Evolutionary conservation across 2,329 filamentous ascomycete species (phyloP).

Genomic region (Zopfia rhizophila): DNA sequence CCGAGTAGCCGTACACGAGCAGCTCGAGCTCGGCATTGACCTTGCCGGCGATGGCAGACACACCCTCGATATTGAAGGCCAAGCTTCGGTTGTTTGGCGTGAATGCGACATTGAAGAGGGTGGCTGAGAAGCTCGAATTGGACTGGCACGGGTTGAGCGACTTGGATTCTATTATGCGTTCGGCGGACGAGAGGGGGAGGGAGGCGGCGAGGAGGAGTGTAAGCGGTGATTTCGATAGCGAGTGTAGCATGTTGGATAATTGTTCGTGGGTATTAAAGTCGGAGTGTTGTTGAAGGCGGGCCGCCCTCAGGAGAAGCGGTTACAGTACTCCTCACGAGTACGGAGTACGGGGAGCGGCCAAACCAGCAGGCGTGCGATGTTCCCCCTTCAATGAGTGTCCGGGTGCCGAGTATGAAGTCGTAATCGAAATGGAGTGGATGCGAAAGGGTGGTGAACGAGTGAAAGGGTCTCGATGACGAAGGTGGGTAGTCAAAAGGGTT

Average conservation of each 20-base stretch:
- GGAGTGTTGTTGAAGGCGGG: conserved; percentile 12
- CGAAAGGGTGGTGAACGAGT: conserved; percentile 37
- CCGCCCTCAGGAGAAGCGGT: conserved; percentile 26
- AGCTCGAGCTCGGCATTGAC: conserved; percentile 81
- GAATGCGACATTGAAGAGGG: conserved; percentile 86
- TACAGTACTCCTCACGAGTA: conserved; percentile 43
- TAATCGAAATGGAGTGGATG: conserved; percentile 6
- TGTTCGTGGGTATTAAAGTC: conserved; percentile 20
- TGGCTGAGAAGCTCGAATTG: conserved; percentile 88
- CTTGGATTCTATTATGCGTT: conserved; percentile 78
- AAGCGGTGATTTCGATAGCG: conserved; percentile 42
- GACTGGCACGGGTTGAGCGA: conserved; percentile 87
- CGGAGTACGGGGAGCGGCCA: conserved; percentile 36
- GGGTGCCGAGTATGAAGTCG: conserved; percentile 19
- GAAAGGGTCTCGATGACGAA: conserved; percentile 23
- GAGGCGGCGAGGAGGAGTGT: conserved; percentile 48
- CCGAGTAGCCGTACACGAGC: conserved; percentile 83
- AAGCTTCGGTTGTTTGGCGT: conserved; percentile 79
- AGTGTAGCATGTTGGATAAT: conserved; percentile 45
- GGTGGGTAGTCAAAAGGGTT: conserved; percentile 23
- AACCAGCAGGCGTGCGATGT: conserved; percentile 43
- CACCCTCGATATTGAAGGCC: conserved; percentile 78
- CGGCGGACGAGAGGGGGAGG: conserved; percentile 65
- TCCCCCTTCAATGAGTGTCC: conserved; percentile 20
- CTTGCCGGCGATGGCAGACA: conserved; percentile 84